These are phyloP conservation scores for Calycina marina DNA, from an alignment of 2,329 filamentous ascomycete species.

Conservation along the genomic window DNA sequence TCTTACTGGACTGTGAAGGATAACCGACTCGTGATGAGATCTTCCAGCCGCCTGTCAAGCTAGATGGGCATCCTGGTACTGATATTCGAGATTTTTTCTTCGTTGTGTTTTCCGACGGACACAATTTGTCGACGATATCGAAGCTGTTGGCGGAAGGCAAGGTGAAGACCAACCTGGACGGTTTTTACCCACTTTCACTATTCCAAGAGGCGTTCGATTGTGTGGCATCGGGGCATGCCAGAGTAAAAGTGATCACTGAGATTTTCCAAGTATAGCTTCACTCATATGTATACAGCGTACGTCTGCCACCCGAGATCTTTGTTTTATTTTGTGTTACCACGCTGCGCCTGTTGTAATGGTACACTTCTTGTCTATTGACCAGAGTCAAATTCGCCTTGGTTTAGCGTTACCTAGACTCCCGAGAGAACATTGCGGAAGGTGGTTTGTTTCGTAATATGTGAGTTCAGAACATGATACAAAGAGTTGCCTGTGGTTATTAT, in stretches of 20 bases:
- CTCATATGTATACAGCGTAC: no score
- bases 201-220: slow-evolving; percentile 27
- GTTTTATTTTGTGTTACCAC: no score
- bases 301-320: no score
- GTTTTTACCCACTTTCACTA: slow-evolving; percentile 27
- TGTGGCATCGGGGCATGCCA: slow-evolving; percentile 25
- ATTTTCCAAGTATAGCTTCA: no score
- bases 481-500: no score
- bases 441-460: no score
- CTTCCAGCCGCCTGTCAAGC: slow-evolving; percentile 24
- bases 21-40: slow-evolving; percentile 26
- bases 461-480: no score
- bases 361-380: no score
- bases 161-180: slow-evolving; percentile 26
- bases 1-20: slow-evolving; percentile 28
- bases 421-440: no score
- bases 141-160: slow-evolving; percentile 25
- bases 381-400: no score
- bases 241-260: slow-evolving; percentile 29
- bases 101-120: slow-evolving; percentile 26
- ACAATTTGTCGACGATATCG: slow-evolving; percentile 25
- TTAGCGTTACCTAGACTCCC: no score
- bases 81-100: slow-evolving; percentile 26
- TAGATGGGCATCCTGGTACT: slow-evolving; percentile 13
- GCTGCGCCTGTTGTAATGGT: no score